A percentile compares a stretch with the other conserved stretches of the same genome.
Conservation (phyloP, 1,284 basidiomycete species). For the Malassezia globosa region DNA sequence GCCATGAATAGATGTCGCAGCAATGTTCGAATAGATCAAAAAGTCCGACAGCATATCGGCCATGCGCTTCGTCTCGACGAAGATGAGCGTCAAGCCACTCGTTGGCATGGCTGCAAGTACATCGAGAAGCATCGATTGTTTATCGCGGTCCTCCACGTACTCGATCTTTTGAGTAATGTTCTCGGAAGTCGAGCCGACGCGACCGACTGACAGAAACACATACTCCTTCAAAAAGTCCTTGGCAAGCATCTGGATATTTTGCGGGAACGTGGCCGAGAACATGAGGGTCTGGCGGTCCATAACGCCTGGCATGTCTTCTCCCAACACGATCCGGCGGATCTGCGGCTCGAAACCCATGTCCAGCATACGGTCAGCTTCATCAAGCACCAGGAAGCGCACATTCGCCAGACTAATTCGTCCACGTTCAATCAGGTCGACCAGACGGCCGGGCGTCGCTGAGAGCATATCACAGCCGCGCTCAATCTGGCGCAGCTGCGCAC, state of each 20-base stretch:
- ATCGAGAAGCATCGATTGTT: conserved; percentile 90
- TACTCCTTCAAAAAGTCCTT: conserved; percentile 73
- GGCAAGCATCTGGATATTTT: conserved; percentile 95
- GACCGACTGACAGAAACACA: conserved; percentile 94
- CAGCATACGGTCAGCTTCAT: conserved; percentile 99
- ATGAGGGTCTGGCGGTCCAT: conserved; percentile 93
- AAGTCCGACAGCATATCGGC: conserved; percentile 97
- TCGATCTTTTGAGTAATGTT: conserved; percentile 98
- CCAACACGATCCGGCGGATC: conserved; percentile 93
- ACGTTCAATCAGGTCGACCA: conserved; percentile 95
- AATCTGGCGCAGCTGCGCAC: conserved; percentile 79
- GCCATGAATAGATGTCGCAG: conserved; percentile 90
- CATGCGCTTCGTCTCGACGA: conserved; percentile 99
- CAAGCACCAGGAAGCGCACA: conserved; percentile 93
- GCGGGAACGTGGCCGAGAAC: conserved; percentile 99
- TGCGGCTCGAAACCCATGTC: conserved; percentile 99
- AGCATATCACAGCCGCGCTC: conserved; percentile 95
- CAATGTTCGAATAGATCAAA: conserved; percentile 69
- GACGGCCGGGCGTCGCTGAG: conserved; percentile 93
- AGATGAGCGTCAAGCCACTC: conserved; percentile 79
- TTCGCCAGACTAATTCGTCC: conserved; percentile 91
- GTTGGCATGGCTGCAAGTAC: conserved; percentile 67
- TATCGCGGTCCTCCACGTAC: conserved; percentile 94
- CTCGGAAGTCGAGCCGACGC: conserved; percentile 95
- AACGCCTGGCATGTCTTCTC: conserved; percentile 92